phyloP scores from a whole-genome alignment of 2,329 filamentous ascomycete species.

The Colletotrichum graminicola region DNA sequence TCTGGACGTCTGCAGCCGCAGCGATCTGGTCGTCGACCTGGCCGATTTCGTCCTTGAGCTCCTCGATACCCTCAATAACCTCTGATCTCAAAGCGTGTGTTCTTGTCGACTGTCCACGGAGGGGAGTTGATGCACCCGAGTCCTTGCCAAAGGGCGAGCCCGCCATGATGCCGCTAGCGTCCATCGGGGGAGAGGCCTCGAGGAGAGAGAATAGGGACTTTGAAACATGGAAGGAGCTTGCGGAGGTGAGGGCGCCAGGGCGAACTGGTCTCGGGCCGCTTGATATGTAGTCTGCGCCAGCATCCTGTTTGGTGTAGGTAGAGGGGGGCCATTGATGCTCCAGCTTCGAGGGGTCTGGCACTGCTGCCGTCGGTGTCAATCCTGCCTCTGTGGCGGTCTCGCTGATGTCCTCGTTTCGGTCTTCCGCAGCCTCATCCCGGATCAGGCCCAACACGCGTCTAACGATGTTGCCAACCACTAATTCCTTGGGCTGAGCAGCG shows the following conservation, averaged over 20 bases:
- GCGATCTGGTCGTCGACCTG: conserved; percentile 95
- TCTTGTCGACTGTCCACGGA: conserved; percentile 57
- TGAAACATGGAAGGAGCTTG: conserved; percentile 73
- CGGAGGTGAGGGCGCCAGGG: conserved; percentile 72
- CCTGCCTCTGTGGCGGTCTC: conserved; percentile 68
- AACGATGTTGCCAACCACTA: conserved; percentile 95
- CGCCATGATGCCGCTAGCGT: conserved; percentile 50
- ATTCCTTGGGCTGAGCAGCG: conserved; percentile 87
- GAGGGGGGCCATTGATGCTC: conserved; percentile 50
- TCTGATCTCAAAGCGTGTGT: conserved; percentile 85
- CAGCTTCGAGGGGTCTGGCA: conserved; percentile 47
- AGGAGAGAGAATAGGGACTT: conserved; percentile 92
- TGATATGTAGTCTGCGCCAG: conserved; percentile 43
- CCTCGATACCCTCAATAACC: conserved; percentile 92
- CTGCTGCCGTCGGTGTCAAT: conserved; percentile 56
- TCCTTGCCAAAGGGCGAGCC: conserved; percentile 61
- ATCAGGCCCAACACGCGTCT: conserved; percentile 91
- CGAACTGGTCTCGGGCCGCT: conserved; percentile 52
- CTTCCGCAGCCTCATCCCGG: conserved; percentile 88
- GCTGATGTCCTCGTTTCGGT: conserved; percentile 71
- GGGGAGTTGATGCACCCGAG: conserved; percentile 64
- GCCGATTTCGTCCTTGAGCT: conserved; percentile 95
- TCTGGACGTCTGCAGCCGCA: conserved; percentile 87
- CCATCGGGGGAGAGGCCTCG: conserved; percentile 73
- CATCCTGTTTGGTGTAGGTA: conserved; percentile 52